Base-by-base conservation (phyloP, 2,329 filamentous ascomycete species). In the Clathrospora elynae region DNA sequence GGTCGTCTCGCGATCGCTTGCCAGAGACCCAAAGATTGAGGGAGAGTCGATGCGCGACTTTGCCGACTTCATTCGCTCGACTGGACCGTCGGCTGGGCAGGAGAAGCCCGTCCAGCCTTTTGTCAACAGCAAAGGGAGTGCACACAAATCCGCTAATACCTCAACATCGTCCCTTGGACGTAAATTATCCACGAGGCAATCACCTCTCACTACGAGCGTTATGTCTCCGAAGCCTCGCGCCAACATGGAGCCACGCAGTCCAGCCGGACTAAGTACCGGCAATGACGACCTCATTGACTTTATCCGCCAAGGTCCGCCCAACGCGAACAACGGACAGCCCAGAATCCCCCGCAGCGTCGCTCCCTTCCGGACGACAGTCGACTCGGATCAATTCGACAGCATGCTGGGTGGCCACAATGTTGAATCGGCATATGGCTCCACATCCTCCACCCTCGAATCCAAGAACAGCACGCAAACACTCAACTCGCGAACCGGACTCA, bases 281-380 rank as follows among this genome's bases (percentile, higher is more conserved):
- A 68, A 68, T 42, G 87, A 88, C 9, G 93, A 96, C 48, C 75
- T 99, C 44, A 96, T 96, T 54, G 91, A 97, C 66, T 97, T 99
- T 68, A 95, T 99, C 53, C 85, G 91, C 31, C 85, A 89, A 64
- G 92, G 91, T 1, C 90, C 90, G 3, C 86, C 88, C 0, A 79
- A 74, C 66, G 74, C 30, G 29, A 73, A 75, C 22, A 77, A 76
- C 29, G 78, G 78, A 17, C 80, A 81, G 50, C 87, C 84, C 45
- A 84, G 88, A 16, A 93, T 95, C 49, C 87, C 90, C 28, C 84
- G 88, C 12, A 82, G 81, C n/a, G 85, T 93, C 9, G 90, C 90
- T 7, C 89, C 90, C 1, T 95, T 95, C 75, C 81, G 89, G 39
- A 85, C 80, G 23, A 92, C 90, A 0, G 87, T 91, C 78, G 90